Evolutionary conservation across 1,284 basidiomycete species (phyloP).

Genomic region (Apiotrichum porosum): DNA sequence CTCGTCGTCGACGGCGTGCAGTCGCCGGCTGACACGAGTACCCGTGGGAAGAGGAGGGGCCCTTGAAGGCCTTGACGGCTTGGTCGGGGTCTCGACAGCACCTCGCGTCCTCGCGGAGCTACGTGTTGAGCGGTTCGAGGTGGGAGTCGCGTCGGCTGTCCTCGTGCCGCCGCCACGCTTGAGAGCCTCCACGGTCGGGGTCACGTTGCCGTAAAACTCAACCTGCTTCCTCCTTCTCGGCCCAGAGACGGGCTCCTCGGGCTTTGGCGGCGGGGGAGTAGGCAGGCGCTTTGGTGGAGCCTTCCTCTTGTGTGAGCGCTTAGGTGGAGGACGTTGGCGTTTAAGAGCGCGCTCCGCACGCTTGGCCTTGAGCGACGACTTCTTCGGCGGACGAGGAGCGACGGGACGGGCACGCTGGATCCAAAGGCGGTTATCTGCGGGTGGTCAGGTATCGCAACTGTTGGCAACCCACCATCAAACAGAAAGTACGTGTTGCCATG

Average conservation of each 20-base stretch:
- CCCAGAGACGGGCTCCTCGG: conserved; percentile 18
- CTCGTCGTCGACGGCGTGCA: conserved; percentile 36
- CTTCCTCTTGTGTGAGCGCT: conserved; percentile 26
- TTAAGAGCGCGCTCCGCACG: conserved; percentile 20
- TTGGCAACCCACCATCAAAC: conserved; percentile 49
- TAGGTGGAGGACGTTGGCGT: conserved; percentile 9
- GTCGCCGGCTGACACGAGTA: conserved; percentile 34
- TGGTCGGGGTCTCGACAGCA: neutral
- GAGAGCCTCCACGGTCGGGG: conserved; percentile 33
- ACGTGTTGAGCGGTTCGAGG: conserved; percentile 17
- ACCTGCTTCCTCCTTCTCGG: conserved; percentile 33
- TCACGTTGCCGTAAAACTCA: conserved; percentile 39
- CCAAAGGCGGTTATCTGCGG: conserved; percentile 55
- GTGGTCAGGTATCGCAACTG: neutral
- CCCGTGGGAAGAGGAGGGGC: conserved; percentile 25
- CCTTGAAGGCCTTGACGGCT: conserved; percentile 16
- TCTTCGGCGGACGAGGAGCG: conserved; percentile 31
- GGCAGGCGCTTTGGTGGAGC: neutral
- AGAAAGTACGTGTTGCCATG: conserved; percentile 54
- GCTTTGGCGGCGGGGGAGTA: conserved; percentile 10
- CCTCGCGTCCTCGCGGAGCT: conserved; percentile 6
- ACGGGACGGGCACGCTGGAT: conserved; percentile 48
- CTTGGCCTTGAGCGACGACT: conserved; percentile 37
- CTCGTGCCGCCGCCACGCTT: conserved; percentile 22
- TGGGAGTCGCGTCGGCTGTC: conserved; percentile 1